phyloP scores from a whole-genome alignment of 2,329 filamentous ascomycete species.

The Metarhizium sp. region DNA sequence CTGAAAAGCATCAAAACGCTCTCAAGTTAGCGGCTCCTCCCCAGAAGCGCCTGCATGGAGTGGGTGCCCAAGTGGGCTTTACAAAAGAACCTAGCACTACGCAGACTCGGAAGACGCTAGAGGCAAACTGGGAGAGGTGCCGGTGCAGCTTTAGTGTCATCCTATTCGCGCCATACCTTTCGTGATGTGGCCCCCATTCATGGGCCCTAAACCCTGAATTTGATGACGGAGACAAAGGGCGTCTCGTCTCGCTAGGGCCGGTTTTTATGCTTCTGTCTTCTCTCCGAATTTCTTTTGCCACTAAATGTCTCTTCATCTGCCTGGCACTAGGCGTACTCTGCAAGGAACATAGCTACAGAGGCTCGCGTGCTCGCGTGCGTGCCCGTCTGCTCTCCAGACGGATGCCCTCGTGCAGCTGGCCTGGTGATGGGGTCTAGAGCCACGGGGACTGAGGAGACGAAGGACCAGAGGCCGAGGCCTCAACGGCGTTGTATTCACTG shows the following conservation, averaged over 20 bases:
- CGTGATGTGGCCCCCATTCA: background rate
- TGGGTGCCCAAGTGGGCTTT: conserved; percentile 13
- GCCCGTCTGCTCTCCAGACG: background rate
- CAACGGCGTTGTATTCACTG: background rate
- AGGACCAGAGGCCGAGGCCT: background rate
- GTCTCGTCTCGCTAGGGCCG: background rate
- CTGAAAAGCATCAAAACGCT: background rate
- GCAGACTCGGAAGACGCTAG: conserved; percentile 11
- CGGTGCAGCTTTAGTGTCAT: conserved; percentile 3
- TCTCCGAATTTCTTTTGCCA: background rate
- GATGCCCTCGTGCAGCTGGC: background rate
- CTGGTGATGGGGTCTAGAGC: background rate
- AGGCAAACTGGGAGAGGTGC: conserved; percentile 11
- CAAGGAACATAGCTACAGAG: background rate
- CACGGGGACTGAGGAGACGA: background rate
- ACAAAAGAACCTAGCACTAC: conserved; percentile 15
- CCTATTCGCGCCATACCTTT: background rate
- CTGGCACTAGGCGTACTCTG: background rate
- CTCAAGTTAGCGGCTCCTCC: background rate
- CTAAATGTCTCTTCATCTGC: background rate
- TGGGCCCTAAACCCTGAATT: conserved; percentile 3
- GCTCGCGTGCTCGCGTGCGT: background rate
- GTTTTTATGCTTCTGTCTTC: background rate
- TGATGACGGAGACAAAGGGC: conserved; percentile 1
- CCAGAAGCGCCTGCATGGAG: conserved; percentile 4